Base-by-base conservation (phyloP, 1,284 basidiomycete species). In the Taiwanofungus camphoratus region DNA sequence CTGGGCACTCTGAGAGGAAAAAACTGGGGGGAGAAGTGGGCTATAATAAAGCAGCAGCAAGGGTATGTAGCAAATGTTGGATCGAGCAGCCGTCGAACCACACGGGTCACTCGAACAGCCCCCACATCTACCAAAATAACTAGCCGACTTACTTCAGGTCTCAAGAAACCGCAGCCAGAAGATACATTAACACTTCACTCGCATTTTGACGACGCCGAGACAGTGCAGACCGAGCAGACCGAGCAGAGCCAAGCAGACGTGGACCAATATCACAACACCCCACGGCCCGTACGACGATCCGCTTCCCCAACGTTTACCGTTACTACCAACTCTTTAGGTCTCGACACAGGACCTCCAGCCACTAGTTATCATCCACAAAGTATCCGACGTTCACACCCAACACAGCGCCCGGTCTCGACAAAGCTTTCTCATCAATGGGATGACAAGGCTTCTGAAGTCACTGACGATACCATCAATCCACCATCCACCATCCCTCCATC, bases 1-100 rank as follows among this genome's bases (percentile, higher is more conserved):
- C 67, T 91, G 4, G 84, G 85, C 33, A 87, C 82, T 21, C 56
- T 90, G 56, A 84, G 78, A 63, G 87, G 84, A 12, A 68, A 68
- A 41, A 82, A 74, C 55, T 91, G 87, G 87, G 74, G 69, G 18
- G 81, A 80, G 31, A 88, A 88, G 61, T 91, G 87, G 87, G 64
- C 66, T 22, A 66, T 67, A 46, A 78, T 86, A 36, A 89, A 84
- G 65, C 58, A 58, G 26, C 76, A 78, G 48, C 62, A 77, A 50
- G 69, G 69, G 11, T 72, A 74, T 20, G 41, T 37, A 11, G 42
- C 54, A 22, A 42, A 41, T 16, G 35, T 44, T 11, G 30, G 45
- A 15, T 36, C 45, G 5, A 42, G 49, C n/a, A 44, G 41, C 5
- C 52, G 48, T 23, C 39, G 44, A 38, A 54, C 54, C 22, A 50